Evolutionary conservation across 768 basidiomycete species (phyloP).

Genomic region (Lepiota subincarnata): DNA sequence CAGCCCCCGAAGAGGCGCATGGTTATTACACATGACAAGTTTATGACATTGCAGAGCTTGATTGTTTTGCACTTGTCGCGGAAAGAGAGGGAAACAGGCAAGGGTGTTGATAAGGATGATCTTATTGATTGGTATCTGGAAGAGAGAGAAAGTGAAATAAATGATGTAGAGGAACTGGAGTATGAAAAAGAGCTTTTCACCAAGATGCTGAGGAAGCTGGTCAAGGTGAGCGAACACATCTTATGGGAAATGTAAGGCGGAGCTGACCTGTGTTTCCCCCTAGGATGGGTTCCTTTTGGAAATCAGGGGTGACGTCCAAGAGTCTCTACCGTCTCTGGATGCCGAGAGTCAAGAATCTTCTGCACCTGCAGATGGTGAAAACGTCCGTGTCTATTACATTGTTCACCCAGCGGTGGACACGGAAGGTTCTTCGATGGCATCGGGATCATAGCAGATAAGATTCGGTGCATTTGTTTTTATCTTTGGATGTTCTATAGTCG

Average conservation of each 20-base stretch:
- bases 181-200: conserved; percentile 86
- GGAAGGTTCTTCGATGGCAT: conserved; percentile 49
- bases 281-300: conserved; percentile 87
- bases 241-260: neutral
- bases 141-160: conserved; percentile 75
- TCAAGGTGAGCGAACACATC: conserved; percentile 60
- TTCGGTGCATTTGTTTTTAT: conserved; percentile 1
- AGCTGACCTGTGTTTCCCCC: conserved; percentile 11
- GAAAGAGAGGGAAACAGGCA: conserved; percentile 69
- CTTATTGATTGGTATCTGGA: conserved; percentile 98
- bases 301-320: conserved; percentile 77
- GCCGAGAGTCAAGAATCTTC: conserved; percentile 56
- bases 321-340: conserved; percentile 61
- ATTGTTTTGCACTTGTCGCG: conserved; percentile 80
- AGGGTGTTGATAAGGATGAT: conserved; percentile 84
- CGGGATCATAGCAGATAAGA: conserved; percentile 20
- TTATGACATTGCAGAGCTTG: conserved; percentile 84
- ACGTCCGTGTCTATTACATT: conserved; percentile 78
- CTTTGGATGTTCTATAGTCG: conserved; percentile 14
- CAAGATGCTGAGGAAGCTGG: conserved; percentile 85
- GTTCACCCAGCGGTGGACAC: conserved; percentile 86
- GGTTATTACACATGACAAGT: conserved; percentile 95
- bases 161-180: conserved; percentile 83
- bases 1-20: conserved; percentile 63
- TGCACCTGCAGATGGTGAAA: conserved; percentile 45